Evolutionary conservation across 1,284 basidiomycete species (phyloP).

Genomic region (Puccinia novopanici): DNA sequence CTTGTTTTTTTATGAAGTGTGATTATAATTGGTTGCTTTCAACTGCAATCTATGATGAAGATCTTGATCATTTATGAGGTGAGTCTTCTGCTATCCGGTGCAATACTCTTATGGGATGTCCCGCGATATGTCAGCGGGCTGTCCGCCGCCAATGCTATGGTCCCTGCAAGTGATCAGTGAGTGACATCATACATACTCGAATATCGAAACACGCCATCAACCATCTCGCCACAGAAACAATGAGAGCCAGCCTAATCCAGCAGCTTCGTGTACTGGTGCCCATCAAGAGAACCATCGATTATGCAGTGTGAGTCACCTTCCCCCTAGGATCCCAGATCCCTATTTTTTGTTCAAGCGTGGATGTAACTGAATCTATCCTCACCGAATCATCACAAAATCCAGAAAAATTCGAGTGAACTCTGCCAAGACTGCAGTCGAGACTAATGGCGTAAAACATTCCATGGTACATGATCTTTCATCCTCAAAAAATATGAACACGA

Average conservation of each 20-base stretch:
- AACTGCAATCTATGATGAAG: no score
- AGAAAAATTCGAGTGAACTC: conserved; percentile 94
- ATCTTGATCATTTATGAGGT: no score
- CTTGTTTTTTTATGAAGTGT: no score
- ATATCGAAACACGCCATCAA: no score
- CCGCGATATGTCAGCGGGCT: not conserved
- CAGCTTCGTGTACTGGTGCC: conserved; percentile 79
- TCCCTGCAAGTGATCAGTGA: no score
- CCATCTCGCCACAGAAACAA: conserved; percentile 26
- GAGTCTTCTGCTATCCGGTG: no score
- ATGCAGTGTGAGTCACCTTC: conserved; percentile 55
- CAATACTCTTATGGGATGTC: not conserved
- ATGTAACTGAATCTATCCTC: not conserved
- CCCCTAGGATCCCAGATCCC: conserved; percentile 16
- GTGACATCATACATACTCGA: not conserved
- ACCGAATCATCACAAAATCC: conserved; percentile 48
- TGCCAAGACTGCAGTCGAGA: conserved; percentile 86
- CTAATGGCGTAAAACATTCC: conserved; percentile 88
- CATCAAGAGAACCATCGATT: conserved; percentile 70
- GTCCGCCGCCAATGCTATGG: not conserved
- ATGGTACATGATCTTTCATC: conserved; percentile 68
- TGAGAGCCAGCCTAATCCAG: conserved; percentile 59
- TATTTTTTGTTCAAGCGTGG: no score
- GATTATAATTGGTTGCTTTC: no score
- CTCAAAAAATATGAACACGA: not conserved